Conservation (phyloP, 768 basidiomycete genomes). For the Boletus reticuloceps region DNA sequence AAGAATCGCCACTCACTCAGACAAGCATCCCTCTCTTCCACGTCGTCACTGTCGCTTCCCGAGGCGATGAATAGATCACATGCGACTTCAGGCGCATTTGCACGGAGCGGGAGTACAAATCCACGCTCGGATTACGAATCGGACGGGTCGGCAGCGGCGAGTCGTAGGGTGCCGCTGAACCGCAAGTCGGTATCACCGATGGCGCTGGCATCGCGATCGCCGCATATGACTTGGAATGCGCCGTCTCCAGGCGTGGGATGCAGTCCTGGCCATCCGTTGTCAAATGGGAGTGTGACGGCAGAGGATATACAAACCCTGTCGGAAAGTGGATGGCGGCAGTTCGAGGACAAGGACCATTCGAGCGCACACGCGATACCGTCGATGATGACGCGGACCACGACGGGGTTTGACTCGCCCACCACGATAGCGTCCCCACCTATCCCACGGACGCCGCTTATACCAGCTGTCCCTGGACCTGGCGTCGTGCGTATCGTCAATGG, state of each 20-base stretch:
- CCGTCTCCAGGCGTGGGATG: slow-evolving; percentile 43
- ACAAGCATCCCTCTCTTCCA: slow-evolving; percentile 60
- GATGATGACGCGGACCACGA: neutral
- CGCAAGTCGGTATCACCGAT: slow-evolving; percentile 70
- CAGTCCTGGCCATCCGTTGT: slow-evolving; percentile 9
- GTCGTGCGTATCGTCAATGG: slow-evolving; percentile 30
- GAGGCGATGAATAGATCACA: slow-evolving; percentile 39
- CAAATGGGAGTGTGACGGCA: slow-evolving; percentile 14
- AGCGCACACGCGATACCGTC: neutral
- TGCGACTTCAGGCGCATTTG: slow-evolving; percentile 10
- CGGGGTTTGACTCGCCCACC: slow-evolving; percentile 37
- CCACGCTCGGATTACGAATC: slow-evolving; percentile 55
- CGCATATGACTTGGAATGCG: slow-evolving; percentile 33
- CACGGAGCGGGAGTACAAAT: slow-evolving; percentile 21
- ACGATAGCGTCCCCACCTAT: slow-evolving; percentile 38
- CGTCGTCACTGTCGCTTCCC: slow-evolving; percentile 61
- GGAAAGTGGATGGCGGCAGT: slow-evolving; percentile 31
- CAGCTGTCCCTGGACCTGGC: slow-evolving; percentile 8
- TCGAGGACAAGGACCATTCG: slow-evolving; percentile 15
- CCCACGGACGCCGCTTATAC: slow-evolving; percentile 38
- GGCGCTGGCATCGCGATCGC: slow-evolving; percentile 51
- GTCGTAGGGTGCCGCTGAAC: slow-evolving; percentile 62
- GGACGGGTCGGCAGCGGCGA: slow-evolving; percentile 40
- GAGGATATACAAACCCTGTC: slow-evolving; percentile 24
- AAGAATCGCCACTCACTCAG: slow-evolving; percentile 37